Percentiles rank a stretch among this genome's conserved stretches.
These are phyloP conservation scores for Dipteronia sinensis DNA, from an alignment of 345 rosid species.

Conservation along the genomic window DNA sequence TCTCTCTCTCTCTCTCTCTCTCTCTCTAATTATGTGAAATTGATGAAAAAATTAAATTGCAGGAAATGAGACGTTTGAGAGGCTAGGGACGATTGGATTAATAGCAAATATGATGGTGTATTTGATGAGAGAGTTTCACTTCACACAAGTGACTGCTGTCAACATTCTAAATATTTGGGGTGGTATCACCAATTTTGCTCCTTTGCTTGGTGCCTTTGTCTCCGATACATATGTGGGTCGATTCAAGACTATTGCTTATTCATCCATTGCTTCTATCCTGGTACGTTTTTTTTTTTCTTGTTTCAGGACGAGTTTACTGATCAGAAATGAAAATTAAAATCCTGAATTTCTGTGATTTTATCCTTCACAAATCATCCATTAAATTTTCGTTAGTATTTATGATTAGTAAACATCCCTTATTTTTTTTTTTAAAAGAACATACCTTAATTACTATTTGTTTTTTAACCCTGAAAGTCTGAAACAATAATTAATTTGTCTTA, in stretches of 20 bases:
- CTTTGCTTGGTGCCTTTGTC: slow-evolving; percentile 68
- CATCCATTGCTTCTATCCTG: slow-evolving; percentile 55
- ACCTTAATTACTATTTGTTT: no score
- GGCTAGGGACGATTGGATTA: slow-evolving; percentile 64
- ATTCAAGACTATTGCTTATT: slow-evolving; percentile 52
- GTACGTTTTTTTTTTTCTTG: slow-evolving; percentile 27
- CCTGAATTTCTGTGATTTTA: no score
- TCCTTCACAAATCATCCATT: no score
- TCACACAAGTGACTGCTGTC: slow-evolving; percentile 57
- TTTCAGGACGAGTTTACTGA: no score
- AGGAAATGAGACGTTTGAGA: slow-evolving; percentile 84
- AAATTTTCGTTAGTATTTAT: no score
- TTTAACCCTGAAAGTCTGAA: no score
- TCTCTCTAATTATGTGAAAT: no score
- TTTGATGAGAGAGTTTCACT: slow-evolving; percentile 52
- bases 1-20: no score
- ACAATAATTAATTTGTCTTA: no score
- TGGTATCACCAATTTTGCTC: slow-evolving; percentile 63
- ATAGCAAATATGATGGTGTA: slow-evolving; percentile 65
- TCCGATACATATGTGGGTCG: slow-evolving; percentile 53
- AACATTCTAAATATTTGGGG: slow-evolving; percentile 66
- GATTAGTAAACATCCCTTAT: no score
- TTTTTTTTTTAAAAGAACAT: no score
- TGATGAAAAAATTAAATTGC: background rate
- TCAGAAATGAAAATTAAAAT: no score